phyloP scores from a whole-genome alignment of 1,284 basidiomycete genomes.

The Sanghuangporus baumii region DNA sequence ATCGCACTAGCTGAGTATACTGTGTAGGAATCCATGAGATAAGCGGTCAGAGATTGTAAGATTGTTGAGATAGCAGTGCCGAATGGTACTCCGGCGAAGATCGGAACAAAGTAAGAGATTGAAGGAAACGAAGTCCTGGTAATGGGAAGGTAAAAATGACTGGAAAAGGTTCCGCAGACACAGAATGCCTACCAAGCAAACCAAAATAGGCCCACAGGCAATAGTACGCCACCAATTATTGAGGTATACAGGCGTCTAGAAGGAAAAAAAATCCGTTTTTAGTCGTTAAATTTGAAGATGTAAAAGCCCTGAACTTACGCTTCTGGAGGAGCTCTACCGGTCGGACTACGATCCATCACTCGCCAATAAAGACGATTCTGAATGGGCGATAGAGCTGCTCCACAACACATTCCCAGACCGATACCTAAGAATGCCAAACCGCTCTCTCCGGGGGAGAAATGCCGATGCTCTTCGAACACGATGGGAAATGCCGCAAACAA shows the following conservation, averaged over 20 bases:
- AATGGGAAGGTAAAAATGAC: slow-evolving; percentile 16
- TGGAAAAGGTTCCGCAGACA: neutral
- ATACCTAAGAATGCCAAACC: slow-evolving; percentile 65
- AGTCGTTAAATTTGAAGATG: neutral
- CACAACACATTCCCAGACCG: slow-evolving; percentile 50
- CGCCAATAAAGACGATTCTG: slow-evolving; percentile 53
- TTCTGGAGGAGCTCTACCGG: slow-evolving; percentile 54
- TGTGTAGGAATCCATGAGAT: slow-evolving; percentile 62
- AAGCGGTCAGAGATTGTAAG: slow-evolving; percentile 53
- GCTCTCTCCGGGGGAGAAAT: slow-evolving; percentile 53
- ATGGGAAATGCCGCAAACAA: slow-evolving; percentile 58
- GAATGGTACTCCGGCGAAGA: slow-evolving; percentile 59
- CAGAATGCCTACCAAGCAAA: slow-evolving; percentile 37
- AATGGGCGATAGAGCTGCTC: slow-evolving; percentile 45
- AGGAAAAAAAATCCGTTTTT: slow-evolving; percentile 17
- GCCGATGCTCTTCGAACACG: slow-evolving; percentile 54
- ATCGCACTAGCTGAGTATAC: slow-evolving; percentile 63
- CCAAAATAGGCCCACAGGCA: slow-evolving; percentile 62
- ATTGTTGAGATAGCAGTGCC: slow-evolving; percentile 57
- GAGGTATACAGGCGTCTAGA: slow-evolving; percentile 54
- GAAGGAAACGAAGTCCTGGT: slow-evolving; percentile 50
- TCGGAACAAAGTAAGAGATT: slow-evolving; percentile 57
- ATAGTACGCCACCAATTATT: slow-evolving; percentile 46
- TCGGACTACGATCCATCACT: slow-evolving; percentile 43
- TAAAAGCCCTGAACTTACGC: slow-evolving; percentile 34